Base-by-base conservation (phyloP, 805 yeast species). In the Candida incommunis region DNA sequence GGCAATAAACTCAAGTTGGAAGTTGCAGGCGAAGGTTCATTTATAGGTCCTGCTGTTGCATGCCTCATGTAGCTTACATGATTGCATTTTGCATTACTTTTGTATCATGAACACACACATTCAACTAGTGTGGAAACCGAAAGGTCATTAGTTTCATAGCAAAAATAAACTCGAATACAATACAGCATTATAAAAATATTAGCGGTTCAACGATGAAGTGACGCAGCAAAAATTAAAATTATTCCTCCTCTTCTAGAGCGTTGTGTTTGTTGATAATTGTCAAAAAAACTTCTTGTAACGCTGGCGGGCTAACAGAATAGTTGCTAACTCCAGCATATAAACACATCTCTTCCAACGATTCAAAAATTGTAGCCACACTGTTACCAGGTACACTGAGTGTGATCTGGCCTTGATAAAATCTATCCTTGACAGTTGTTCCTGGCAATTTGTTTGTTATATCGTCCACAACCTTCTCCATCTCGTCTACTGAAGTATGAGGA, bases 241-340 rank as follows among this genome's bases (percentile, higher is more conserved):
- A 25, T 9, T 7, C 13, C 11, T 31, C 37, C 37, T 31, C 37
- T 5, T 16, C 18, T 9, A 9, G 37, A 11, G 18, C 18, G 18
- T 31, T n/a, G n/a, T 9, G 18, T 5, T n/a, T 31, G 18, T 31
- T 31, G 20, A 60, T 62, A 34, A 60, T 60, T 20, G 50, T 49
- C 44, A 60, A 48, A 40, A 60, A 60, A 27, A 61, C 64, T 46
- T 60, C 63, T 45, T 60, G 63, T 25, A 60, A 42, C 3, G 60
- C 50, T 11, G 64, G 59, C 18, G 54, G 57, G 9, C 59, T 48
- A 2, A 60, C 60, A 2, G 63, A 52, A 45, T 60, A 60, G 4
- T n/a, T 7, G 18, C 7, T 13, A n/a, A 26, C 54, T 51, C 35
- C 54, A 54, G 15, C 57, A 54, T 31, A 11, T 18, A 31, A 31